Evolutionary conservation across 2,329 filamentous ascomycete species (phyloP).

Genomic region (Sclerotinia spermophila): DNA sequence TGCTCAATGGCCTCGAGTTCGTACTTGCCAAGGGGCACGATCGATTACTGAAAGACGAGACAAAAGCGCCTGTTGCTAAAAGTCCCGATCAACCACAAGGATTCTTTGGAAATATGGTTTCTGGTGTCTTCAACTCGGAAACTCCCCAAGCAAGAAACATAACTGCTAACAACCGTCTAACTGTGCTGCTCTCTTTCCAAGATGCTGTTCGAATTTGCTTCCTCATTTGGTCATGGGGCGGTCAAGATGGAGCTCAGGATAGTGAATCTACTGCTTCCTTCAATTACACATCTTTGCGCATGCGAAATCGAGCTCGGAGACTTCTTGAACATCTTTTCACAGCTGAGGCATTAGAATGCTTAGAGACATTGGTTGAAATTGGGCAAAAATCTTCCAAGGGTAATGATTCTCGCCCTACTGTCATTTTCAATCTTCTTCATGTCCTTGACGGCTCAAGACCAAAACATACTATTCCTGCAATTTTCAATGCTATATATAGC

Average conservation of each 20-base stretch:
- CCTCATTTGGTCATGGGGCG: constrained; percentile 89
- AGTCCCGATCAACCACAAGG: constrained; percentile 78
- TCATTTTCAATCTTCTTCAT: constrained; percentile 82
- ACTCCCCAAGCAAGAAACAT: constrained; percentile 71
- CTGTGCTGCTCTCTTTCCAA: constrained; percentile 93
- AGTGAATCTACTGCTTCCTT: constrained; percentile 73
- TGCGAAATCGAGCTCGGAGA: constrained; percentile 83
- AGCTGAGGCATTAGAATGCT: constrained; percentile 85
- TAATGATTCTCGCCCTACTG: constrained; percentile 50
- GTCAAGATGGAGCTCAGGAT: constrained; percentile 64
- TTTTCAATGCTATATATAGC: constrained; percentile 96
- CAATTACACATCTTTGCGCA: constrained; percentile 81
- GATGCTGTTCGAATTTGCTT: constrained; percentile 92
- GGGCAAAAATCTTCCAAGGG: constrained; percentile 61
- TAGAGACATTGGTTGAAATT: constrained; percentile 84
- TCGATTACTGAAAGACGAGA: constrained; percentile 72
- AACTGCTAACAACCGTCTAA: constrained; percentile 89
- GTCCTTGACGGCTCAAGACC: constrained; percentile 88
- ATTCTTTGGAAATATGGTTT: constrained; percentile 93
- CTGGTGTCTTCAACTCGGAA: constrained; percentile 81
- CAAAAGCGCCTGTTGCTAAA: constrained; percentile 64
- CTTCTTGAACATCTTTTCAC: constrained; percentile 90
- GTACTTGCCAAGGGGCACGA: constrained; percentile 85
- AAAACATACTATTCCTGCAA: constrained; percentile 84
- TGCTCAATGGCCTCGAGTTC: constrained; percentile 91